Conservation (phyloP, 73 alveolate species). For the Paramecium primaurelia region DNA sequence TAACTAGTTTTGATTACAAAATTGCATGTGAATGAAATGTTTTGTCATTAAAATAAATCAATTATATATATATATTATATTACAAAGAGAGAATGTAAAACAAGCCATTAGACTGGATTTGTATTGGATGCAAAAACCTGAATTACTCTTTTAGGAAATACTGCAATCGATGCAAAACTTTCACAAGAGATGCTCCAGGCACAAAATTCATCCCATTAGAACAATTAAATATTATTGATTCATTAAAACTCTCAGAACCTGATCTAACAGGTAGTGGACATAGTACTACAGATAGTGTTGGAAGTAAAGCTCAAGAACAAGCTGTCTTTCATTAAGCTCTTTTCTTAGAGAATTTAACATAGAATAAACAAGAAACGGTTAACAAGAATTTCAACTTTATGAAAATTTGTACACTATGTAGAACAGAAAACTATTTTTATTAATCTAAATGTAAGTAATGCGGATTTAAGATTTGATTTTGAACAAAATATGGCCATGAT, state of each 20-base stretch:
- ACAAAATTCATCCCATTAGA: not conserved
- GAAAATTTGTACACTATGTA: not conserved
- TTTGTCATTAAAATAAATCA: not conserved
- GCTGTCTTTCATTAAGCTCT: conserved; percentile 2
- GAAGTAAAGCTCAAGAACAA: not conserved
- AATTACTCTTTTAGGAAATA: conserved; percentile 81
- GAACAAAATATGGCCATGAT: not conserved
- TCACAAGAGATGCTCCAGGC: not conserved
- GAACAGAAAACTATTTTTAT: conserved; percentile 11
- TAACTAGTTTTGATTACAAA: conserved; percentile 80
- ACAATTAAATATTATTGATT: not conserved
- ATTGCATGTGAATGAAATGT: conserved; percentile 81
- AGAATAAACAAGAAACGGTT: not conserved
- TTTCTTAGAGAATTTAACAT: not conserved
- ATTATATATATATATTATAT: not conserved
- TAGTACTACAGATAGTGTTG: conserved; percentile 7
- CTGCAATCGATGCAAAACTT: conserved; percentile 84
- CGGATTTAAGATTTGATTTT: not conserved
- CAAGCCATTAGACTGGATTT: conserved; percentile 84
- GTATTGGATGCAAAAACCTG: conserved; percentile 77
- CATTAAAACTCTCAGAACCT: not conserved
- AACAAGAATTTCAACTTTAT: not conserved
- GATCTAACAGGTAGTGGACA: conserved; percentile 27
- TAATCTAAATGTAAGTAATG: not conserved
- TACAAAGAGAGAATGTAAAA: not conserved